Evolutionary conservation across 1,284 basidiomycete genomes (phyloP).

Genomic region (Cystobasidium pallidum): DNA sequence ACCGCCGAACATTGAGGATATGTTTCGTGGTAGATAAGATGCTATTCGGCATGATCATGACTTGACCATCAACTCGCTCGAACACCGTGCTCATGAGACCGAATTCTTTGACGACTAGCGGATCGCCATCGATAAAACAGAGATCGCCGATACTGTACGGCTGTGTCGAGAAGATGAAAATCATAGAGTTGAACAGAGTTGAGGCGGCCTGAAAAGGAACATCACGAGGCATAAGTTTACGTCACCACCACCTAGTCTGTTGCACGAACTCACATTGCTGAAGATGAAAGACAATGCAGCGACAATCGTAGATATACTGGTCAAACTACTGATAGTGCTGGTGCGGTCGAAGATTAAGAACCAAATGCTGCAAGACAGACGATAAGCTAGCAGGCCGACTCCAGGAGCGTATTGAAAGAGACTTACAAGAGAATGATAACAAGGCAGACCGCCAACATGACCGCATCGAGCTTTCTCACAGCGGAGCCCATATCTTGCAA

Average conservation of each 20-base stretch:
- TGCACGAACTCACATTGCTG: constrained; percentile 31
- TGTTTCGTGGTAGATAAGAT: constrained; percentile 73
- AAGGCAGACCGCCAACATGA: constrained; percentile 67
- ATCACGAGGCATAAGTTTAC: constrained; percentile 65
- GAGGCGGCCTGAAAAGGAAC: constrained; percentile 78
- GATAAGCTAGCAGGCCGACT: background rate
- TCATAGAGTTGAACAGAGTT: constrained; percentile 77
- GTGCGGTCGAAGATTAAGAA: constrained; percentile 75
- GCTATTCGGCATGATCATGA: constrained; percentile 77
- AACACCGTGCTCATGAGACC: constrained; percentile 81
- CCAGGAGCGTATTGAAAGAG: background rate
- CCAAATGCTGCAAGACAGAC: constrained; percentile 59
- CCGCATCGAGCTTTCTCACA: constrained; percentile 75
- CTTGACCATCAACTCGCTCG: constrained; percentile 73
- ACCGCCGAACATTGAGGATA: constrained; percentile 63
- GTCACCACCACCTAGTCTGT: constrained; percentile 2
- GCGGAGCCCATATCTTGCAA: constrained; percentile 66
- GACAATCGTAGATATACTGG: constrained; percentile 44
- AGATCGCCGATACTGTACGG: constrained; percentile 63
- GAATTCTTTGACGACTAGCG: constrained; percentile 72
- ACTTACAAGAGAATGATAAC: constrained; percentile 65
- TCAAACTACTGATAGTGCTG: constrained; percentile 62
- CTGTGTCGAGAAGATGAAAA: constrained; percentile 82
- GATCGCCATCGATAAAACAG: constrained; percentile 69
- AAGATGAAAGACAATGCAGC: constrained; percentile 52